Percentiles rank a stretch among this genome's conserved stretches.
These are phyloP conservation scores for Gelatoporia subvermispora DNA, from an alignment of 768 basidiomycete species.

Conservation along the genomic window DNA sequence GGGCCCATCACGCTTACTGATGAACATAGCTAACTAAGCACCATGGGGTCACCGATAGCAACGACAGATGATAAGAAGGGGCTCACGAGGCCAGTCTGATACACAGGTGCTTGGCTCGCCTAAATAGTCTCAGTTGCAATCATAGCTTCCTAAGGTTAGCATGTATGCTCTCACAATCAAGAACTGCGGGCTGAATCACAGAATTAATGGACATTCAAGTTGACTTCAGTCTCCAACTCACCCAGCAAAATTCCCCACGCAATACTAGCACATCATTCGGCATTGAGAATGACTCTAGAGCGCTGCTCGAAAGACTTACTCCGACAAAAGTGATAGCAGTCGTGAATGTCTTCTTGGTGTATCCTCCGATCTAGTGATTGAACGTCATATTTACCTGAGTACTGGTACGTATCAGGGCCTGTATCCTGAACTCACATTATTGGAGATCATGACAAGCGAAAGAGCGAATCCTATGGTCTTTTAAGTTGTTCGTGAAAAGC, in stretches of 20 bases:
- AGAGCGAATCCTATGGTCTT: conserved; percentile 23
- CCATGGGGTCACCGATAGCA: too few relatives aligned
- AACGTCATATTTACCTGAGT: neutral
- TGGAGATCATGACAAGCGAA: conserved; percentile 25
- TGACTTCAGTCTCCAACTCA: too few relatives aligned
- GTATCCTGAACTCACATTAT: conserved; percentile 8
- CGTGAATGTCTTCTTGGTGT: conserved; percentile 26
- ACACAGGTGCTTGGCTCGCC: conserved; percentile 13
- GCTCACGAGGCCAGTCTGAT: conserved; percentile 10
- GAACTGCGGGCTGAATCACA: conserved; percentile 8
- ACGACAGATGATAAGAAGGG: too few relatives aligned
- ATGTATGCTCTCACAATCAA: conserved; percentile 4
- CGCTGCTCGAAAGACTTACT: neutral
- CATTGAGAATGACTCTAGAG: too few relatives aligned
- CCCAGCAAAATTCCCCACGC: conserved; percentile 15
- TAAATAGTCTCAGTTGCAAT: neutral
- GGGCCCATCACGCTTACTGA: conserved; percentile 10
- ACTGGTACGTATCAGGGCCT: neutral
- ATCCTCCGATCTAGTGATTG: conserved; percentile 20
- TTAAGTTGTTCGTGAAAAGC: neutral
- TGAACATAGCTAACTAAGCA: conserved; percentile 17
- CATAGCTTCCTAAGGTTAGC: neutral
- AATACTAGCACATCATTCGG: conserved; percentile 2
- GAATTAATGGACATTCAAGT: neutral
- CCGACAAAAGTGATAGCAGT: conserved; percentile 26